phyloP scores from a whole-genome alignment of 2,329 filamentous ascomycete genomes.

The Parastagonospora avenae region DNA sequence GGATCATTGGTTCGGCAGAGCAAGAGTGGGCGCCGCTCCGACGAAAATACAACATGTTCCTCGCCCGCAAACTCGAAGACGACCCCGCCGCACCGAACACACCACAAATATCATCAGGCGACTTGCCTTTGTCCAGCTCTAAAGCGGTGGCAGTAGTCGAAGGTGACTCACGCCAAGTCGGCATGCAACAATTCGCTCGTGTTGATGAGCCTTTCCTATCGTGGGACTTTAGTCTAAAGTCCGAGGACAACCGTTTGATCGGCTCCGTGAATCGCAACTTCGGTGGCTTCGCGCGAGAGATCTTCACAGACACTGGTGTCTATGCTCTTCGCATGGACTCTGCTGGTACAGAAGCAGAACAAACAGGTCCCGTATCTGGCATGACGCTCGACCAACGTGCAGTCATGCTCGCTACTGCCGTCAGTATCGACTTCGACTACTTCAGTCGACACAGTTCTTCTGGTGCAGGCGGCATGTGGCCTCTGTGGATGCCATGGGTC shows the following conservation, averaged over 20 bases:
- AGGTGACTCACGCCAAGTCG: conserved; percentile 44
- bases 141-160: conserved; percentile 54
- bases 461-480: conserved; percentile 50
- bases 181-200: conserved; percentile 65
- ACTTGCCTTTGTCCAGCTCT: conserved; percentile 55
- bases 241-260: conserved; percentile 56
- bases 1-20: conserved; percentile 66
- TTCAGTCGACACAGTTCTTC: conserved; percentile 64
- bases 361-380: conserved; percentile 50
- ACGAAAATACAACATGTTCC: conserved; percentile 69
- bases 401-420: conserved; percentile 69
- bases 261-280: conserved; percentile 70
- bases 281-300: conserved; percentile 64
- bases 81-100: conserved; percentile 42
- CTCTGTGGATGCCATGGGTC: conserved; percentile 61
- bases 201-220: conserved; percentile 67
- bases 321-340: conserved; percentile 70
- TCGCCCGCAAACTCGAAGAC: conserved; percentile 56
- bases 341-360: conserved; percentile 51
- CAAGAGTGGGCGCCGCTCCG: conserved; percentile 67
- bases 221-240: conserved; percentile 67
- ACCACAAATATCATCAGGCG: conserved; percentile 49
- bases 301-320: conserved; percentile 70
- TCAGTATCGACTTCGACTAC: conserved; percentile 70
- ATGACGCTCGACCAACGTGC: conserved; percentile 71